Base-by-base conservation (phyloP, 345 rosid genomes). In the Ceriops zippeliana region DNA sequence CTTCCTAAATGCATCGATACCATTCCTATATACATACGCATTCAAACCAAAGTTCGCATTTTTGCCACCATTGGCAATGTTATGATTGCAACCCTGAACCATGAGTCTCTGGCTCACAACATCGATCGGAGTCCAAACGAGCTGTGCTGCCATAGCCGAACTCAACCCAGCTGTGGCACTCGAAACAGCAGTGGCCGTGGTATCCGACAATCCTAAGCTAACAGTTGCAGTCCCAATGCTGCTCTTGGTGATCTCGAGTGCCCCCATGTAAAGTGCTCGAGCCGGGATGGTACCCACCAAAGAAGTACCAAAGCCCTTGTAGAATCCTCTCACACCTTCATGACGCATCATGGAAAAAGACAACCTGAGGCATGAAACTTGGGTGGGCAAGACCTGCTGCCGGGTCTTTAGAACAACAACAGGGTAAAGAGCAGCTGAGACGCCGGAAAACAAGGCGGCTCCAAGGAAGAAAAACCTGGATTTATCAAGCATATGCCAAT, bases 401-500 rank as follows among this genome's bases (percentile, higher is more conserved):
- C 96, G 80, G 54, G 98, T 93, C 73, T 93, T 93, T 63, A 91
- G 79, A 74, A 93, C 87, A 38, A 93, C 90, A 1, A 79, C 77
- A 28, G 97, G 98, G 76, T 93, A 93, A 52, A 93, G 95, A 38
- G 88, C 91, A 37, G 85, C 87, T n/a, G 98, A 93, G 0, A 93
- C 91, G 13, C 96, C 98, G 24, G 97, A 93, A 79, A 93, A 93
- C 73, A 93, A 77, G 19, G 85, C 96, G 3, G 97, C 96, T 6
- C 97, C 97, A 31, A 93, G 74, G 68, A 89, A 74, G 84, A 93
- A 93, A 80, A 93, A 93, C 83, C 79, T 91, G 4, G 97, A 93
- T 70, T 93, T 93, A 65, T 91, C 98, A 20, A 93, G 91, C 97
- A 87, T 93, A 69, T 93, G 95, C 98, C 98, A 93, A 71, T 91